Base-by-base conservation (phyloP, 768 basidiomycete genomes). In the Agrocybe praecox region DNA sequence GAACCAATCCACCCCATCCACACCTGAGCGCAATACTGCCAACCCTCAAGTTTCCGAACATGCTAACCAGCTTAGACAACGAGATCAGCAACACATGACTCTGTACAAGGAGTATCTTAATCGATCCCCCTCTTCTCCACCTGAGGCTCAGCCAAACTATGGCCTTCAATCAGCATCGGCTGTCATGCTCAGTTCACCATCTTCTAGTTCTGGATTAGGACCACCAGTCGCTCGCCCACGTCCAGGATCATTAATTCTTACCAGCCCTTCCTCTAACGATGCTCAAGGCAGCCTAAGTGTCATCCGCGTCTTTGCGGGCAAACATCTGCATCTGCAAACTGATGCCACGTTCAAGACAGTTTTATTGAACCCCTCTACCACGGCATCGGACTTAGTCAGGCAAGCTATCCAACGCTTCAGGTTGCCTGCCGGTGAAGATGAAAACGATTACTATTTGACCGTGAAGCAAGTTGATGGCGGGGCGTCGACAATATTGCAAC, bases 341-440 rank as follows among this genome's bases (percentile, higher is more conserved):
- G 96, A 98, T 64, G 94, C 95, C 2, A 97, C 96, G 6, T 99
- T 99, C 82, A 98, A 98, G 77, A 98, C 97, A 6, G 97, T 96
- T 1, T 74, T 98, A 17, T 82, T 98, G 54, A 98, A 96, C 65
- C 77, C 90, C 5, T 87, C 86, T 0, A 98, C 96, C 0, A 90
- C 89, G 0, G 84, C 93, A 0, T 74, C 80, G 0, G 96, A 97
- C 57, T 84, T 99, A 42, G 83, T 98, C 49, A 82, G 84, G 55
- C 97, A 99, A 75, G 93, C 96, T 6, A 88, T 95, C 53, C 96
- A 98, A 70, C 87, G 97, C 7, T 98, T 99, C 85, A 78, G 92
- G 29, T 76, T 98, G 5, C 85, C 89, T 0, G 73, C 80, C 1
- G 84, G 80, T 6, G 86, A 84, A 46, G 75, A 81, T 32, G 78